A percentile compares a stretch with the other conserved stretches of the same genome.
Conservation (phyloP, 2,329 filamentous ascomycete species). For the Cladosporium oxysporum region DNA sequence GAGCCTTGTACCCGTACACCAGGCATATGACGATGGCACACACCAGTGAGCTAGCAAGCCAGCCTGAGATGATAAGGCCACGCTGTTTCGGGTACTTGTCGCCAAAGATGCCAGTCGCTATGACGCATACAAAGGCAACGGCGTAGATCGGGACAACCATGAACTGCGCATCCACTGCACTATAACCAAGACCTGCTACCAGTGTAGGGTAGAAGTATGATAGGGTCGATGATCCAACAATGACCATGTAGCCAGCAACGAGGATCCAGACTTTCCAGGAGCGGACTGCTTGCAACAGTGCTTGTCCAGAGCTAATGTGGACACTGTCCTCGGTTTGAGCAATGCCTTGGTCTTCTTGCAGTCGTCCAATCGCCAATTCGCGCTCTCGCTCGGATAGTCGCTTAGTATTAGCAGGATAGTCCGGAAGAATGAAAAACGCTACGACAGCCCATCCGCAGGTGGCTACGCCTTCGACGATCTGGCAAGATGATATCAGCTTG, state of each 20-base stretch:
- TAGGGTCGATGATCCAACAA: conserved; percentile 52
- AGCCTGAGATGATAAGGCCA: conserved; percentile 52
- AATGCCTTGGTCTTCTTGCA: conserved; percentile 47
- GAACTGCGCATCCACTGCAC: conserved; percentile 20
- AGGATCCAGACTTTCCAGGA: conserved; percentile 53
- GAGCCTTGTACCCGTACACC: conserved; percentile 54
- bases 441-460: conserved; percentile 50
- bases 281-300: conserved; percentile 42
- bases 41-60: conserved; percentile 47
- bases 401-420: conserved; percentile 52
- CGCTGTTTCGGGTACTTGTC: conserved; percentile 51
- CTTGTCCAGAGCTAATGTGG: conserved; percentile 41
- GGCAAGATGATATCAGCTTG: background rate
- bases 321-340: conserved; percentile 36
- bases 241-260: conserved; percentile 54
- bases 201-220: conserved; percentile 59
- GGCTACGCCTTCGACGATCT: conserved; percentile 41
- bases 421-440: conserved; percentile 50
- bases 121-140: conserved; percentile 54
- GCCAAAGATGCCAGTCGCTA: conserved; percentile 49
- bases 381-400: conserved; percentile 46
- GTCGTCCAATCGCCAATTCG: conserved; percentile 47
- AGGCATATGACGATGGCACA: conserved; percentile 43
- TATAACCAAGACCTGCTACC: conserved; percentile 55
- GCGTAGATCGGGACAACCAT: conserved; percentile 53